These are phyloP conservation scores for Chloris gayana DNA, from an alignment of 176 grass and related monocot genomes.

Conservation along the genomic window DNA sequence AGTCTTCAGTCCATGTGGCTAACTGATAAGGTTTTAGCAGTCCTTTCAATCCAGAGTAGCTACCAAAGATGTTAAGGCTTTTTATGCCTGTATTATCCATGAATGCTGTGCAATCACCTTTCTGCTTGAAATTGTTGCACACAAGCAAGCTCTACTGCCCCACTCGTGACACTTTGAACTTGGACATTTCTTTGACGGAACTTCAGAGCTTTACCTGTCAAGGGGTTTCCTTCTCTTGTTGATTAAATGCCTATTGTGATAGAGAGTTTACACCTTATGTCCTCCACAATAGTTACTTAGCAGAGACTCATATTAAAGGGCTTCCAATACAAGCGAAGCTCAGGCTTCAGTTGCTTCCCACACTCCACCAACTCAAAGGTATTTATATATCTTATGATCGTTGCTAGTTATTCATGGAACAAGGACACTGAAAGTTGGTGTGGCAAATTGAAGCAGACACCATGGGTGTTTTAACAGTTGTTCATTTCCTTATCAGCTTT, in stretches of 20 bases:
- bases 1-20: constrained; percentile 1
- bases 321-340: constrained; percentile 61
- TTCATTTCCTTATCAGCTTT: constrained; percentile 61
- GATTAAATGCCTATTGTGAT: constrained; percentile 42
- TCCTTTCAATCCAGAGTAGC: background rate
- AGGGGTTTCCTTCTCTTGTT: constrained; percentile 35
- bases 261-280: constrained; percentile 44
- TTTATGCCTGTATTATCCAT: background rate
- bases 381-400: constrained; percentile 50
- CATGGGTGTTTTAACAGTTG: constrained; percentile 53
- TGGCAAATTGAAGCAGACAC: constrained; percentile 13
- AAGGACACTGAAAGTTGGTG: constrained; percentile 27
- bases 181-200: constrained; percentile 1
- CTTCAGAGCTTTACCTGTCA: constrained; percentile 29
- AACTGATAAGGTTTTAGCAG: constrained; percentile 8
- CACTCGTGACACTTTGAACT: constrained; percentile 23
- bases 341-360: constrained; percentile 46
- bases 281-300: constrained; percentile 35
- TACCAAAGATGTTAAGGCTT: background rate
- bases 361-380: constrained; percentile 49
- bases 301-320: constrained; percentile 38
- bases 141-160: constrained; percentile 42
- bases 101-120: background rate
- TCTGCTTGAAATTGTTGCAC: constrained; percentile 25
- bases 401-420: constrained; percentile 29